These are phyloP conservation scores for Amauroascus verrucosus DNA, from an alignment of 2,329 filamentous ascomycete species.

Conservation along the genomic window DNA sequence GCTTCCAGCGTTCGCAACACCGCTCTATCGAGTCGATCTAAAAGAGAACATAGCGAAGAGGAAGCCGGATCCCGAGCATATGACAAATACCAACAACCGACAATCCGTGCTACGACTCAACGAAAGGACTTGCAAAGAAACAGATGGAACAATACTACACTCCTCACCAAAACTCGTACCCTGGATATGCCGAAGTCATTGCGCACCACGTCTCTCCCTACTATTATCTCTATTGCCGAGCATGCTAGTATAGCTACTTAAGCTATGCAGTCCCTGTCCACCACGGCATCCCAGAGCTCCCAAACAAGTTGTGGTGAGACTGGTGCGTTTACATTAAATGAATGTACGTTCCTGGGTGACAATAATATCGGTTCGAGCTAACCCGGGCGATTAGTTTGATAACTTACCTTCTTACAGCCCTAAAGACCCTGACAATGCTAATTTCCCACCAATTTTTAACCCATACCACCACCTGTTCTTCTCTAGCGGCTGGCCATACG, in stretches of 20 bases:
- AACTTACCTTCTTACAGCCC: slow-evolving; percentile 20
- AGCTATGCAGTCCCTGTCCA: background rate
- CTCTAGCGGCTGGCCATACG: slow-evolving; percentile 42
- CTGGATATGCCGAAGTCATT: background rate
- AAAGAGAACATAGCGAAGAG: too few species aligned
- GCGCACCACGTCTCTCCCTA: background rate
- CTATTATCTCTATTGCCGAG: background rate
- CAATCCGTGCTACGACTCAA: too few species aligned
- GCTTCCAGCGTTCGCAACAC: too few species aligned
- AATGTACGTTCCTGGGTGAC: background rate
- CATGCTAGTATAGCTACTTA: background rate
- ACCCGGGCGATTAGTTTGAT: slow-evolving; percentile 20
- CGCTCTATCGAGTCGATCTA: too few species aligned
- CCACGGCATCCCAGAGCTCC: background rate
- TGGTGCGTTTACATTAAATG: background rate
- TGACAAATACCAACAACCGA: too few species aligned
- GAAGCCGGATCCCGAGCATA: too few species aligned
- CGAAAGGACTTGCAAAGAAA: background rate
- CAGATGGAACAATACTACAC: background rate
- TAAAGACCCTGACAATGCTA: slow-evolving; percentile 22
- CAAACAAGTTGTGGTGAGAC: background rate
- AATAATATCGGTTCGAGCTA: background rate
- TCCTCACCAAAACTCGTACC: background rate
- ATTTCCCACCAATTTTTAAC: slow-evolving; percentile 34
- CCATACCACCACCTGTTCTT: slow-evolving; percentile 45